phyloP scores from a whole-genome alignment of 345 rosid species.

The Eucalyptus albens region DNA sequence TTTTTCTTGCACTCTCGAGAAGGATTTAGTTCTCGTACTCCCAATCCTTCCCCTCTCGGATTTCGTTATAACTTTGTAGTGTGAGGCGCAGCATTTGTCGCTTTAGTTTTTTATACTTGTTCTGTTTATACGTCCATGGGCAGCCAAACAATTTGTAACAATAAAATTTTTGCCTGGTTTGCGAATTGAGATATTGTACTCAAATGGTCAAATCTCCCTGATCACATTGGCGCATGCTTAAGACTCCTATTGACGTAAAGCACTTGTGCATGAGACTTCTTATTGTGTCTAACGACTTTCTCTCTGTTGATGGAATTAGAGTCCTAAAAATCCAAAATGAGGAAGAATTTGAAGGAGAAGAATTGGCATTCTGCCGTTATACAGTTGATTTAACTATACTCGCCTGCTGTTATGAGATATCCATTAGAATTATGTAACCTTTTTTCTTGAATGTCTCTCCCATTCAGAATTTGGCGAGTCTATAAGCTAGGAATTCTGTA shows the following conservation, averaged over 20 bases:
- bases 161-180: neutral
- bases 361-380: neutral
- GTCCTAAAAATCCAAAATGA: neutral
- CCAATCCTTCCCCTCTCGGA: neutral
- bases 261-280: neutral
- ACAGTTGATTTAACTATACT: neutral
- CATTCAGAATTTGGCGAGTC: neutral
- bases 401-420: neutral
- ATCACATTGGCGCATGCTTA: neutral
- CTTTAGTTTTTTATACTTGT: neutral
- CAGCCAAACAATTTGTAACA: neutral
- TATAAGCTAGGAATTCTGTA: neutral
- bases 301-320: neutral
- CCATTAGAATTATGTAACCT: neutral
- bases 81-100: neutral
- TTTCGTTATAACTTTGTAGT: neutral
- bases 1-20: constrained; percentile 79
- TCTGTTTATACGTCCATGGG: neutral
- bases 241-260: neutral
- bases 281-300: neutral
- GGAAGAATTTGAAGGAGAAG: neutral
- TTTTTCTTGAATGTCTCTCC: neutral
- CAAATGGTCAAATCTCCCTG: neutral
- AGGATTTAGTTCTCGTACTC: constrained; percentile 3
- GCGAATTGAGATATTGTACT: neutral